phyloP scores from a whole-genome alignment of 1,139 yeast genomes.

The Pichia sp. region DNA sequence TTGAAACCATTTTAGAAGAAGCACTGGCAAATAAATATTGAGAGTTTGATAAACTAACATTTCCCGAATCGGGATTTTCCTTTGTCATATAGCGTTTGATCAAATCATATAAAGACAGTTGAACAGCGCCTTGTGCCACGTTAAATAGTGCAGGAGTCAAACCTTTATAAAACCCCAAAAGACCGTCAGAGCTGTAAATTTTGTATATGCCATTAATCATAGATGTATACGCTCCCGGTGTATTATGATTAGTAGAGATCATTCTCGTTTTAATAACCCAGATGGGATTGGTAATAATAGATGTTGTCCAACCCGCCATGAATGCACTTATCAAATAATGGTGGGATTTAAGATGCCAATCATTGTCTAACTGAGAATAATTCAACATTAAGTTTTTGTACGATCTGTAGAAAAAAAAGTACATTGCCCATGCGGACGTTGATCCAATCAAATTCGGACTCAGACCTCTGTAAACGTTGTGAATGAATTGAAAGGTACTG shows the following conservation, averaged over 20 bases:
- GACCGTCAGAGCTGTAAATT: conserved; percentile 55
- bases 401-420: conserved; percentile 65
- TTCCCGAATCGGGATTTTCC: conserved; percentile 5
- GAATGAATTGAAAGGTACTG: conserved; percentile 14
- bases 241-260: conserved; percentile 44
- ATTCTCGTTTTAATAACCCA: conserved; percentile 91
- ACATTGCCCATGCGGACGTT: conserved; percentile 81
- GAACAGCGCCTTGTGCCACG: conserved; percentile 84
- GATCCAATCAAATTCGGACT: conserved; percentile 78
- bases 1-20: conserved; percentile 59
- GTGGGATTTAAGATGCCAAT: conserved; percentile 21
- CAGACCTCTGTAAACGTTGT: conserved; percentile 64
- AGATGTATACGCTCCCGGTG: conserved; percentile 48
- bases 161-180: conserved; percentile 73
- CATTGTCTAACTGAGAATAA: conserved; percentile 3
- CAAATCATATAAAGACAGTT: conserved; percentile 78
- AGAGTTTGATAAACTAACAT: conserved; percentile 32
- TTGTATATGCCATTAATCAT: conserved; percentile 45
- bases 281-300: conserved; percentile 78
- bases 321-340: conserved; percentile 47
- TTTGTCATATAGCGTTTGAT: conserved; percentile 34
- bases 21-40: conserved; percentile 64
- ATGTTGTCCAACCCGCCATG: conserved; percentile 66
- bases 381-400: conserved; percentile 32
- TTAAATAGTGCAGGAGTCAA: conserved; percentile 73